Evolutionary conservation across 108 stramenopile species (phyloP).

Genomic region (Nannochloropsis oceanica): DNA sequence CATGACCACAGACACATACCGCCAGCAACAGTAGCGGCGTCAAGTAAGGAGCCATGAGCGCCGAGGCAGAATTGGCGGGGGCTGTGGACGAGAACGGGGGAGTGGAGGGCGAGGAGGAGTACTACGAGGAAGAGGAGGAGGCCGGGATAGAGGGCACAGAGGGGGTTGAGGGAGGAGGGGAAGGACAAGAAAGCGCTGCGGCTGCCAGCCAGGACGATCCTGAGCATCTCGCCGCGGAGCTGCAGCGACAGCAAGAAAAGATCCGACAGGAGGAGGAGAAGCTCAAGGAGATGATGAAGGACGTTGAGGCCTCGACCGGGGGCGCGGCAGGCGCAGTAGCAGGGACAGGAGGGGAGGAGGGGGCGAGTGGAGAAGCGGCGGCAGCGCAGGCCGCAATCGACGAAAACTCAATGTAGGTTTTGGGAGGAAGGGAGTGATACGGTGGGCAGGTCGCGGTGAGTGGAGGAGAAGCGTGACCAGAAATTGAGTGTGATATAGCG

Average conservation of each 20-base stretch:
- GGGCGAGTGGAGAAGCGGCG: not conserved
- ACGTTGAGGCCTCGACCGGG: slow-evolving; percentile 2
- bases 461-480: no score
- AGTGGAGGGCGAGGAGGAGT: not conserved
- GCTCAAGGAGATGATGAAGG: slow-evolving; percentile 19
- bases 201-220: not conserved
- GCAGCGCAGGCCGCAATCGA: not conserved
- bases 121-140: not conserved
- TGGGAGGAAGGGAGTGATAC: no score
- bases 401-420: slow-evolving; percentile 24
- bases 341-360: not conserved
- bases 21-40: no score
- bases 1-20: no score
- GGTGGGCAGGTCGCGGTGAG: no score
- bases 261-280: slow-evolving; percentile 13
- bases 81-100: not conserved
- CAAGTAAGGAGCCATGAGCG: not conserved
- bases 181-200: not conserved
- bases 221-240: not conserved
- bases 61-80: not conserved
- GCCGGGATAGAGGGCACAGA: not conserved
- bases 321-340: not conserved
- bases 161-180: not conserved
- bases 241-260: not conserved
- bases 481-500: no score